These are phyloP conservation scores for Penicillium silybi DNA, from an alignment of 495 filamentous ascomycete species.

Conservation along the genomic window DNA sequence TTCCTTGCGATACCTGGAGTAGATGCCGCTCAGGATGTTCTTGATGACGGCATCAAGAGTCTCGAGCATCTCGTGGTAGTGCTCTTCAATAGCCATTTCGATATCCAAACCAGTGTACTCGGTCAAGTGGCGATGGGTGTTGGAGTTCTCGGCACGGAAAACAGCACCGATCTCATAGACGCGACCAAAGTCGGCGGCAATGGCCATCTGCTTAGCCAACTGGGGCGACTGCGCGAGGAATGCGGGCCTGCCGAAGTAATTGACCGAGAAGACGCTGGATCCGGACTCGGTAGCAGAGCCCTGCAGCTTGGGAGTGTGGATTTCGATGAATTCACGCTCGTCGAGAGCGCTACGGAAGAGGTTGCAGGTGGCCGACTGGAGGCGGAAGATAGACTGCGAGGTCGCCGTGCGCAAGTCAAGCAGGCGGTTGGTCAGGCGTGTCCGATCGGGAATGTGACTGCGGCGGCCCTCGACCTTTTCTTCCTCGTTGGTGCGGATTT, in stretches of 20 bases:
- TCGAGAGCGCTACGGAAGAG: constrained; percentile 75
- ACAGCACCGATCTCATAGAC: constrained; percentile 88
- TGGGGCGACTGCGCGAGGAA: constrained; percentile 90
- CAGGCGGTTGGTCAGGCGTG: constrained; percentile 75
- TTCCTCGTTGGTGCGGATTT: constrained; percentile 46
- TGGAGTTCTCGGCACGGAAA: constrained; percentile 92
- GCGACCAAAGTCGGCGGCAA: constrained; percentile 80
- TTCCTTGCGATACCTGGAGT: constrained; percentile 62
- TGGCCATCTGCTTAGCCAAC: constrained; percentile 91
- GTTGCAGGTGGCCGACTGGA: constrained; percentile 66
- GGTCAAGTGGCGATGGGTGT: constrained; percentile 91
- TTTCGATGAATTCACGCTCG: constrained; percentile 73
- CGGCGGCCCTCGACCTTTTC: constrained; percentile 41
- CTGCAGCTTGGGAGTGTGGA: constrained; percentile 85
- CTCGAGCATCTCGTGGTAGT: constrained; percentile 80
- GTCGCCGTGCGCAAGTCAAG: constrained; percentile 84
- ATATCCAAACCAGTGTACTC: constrained; percentile 95
- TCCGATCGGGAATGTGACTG: constrained; percentile 63
- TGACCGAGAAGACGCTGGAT: constrained; percentile 82
- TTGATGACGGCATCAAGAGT: constrained; percentile 76
- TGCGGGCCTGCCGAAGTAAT: constrained; percentile 79
- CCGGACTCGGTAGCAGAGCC: constrained; percentile 87
- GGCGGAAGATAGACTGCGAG: constrained; percentile 83
- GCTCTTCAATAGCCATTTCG: constrained; percentile 90
- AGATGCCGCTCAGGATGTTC: constrained; percentile 71